Evolutionary conservation across 2,329 filamentous ascomycete species (phyloP).

Genomic region (Fusarium ambrosium): DNA sequence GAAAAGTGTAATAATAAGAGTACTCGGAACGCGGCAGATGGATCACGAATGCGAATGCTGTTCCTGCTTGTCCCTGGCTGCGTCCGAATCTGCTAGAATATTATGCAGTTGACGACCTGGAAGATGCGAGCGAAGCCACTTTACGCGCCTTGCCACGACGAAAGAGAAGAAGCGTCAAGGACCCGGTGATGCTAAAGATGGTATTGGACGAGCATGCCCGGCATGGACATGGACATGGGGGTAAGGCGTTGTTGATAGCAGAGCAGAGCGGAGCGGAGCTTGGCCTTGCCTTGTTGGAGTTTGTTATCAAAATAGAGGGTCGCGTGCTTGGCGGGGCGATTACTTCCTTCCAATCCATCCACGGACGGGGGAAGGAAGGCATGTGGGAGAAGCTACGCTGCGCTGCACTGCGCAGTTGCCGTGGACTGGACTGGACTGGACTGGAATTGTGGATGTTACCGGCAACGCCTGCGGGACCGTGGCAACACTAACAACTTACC

Average conservation of each 20-base stretch:
- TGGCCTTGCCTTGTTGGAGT: not conserved
- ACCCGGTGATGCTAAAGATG: not conserved
- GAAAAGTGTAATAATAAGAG: not conserved
- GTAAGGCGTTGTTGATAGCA: conserved; percentile 2
- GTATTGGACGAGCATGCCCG: not conserved
- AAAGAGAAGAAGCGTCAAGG: not conserved
- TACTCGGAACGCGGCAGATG: not conserved
- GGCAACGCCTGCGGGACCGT: conserved; percentile 13
- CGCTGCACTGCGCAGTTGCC: not conserved
- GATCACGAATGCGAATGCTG: not conserved
- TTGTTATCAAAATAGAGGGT: conserved; percentile 43
- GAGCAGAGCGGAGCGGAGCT: not conserved
- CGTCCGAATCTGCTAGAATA: not conserved
- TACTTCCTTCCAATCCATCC: not conserved
- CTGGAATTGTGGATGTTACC: conserved; percentile 36
- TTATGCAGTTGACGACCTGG: not conserved
- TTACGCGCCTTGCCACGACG: not conserved
- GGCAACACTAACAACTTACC: conserved; percentile 17
- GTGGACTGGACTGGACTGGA: conserved; percentile 8
- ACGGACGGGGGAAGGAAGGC: conserved; percentile 14
- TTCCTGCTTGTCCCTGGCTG: not conserved
- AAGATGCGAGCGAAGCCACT: conserved; percentile 1
- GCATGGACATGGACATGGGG: not conserved
- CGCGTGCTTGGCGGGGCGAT: conserved; percentile 39
- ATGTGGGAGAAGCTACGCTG: conserved; percentile 7